Conservation (phyloP, 306 rosid genomes). For the Cucumis cinereus region DNA sequence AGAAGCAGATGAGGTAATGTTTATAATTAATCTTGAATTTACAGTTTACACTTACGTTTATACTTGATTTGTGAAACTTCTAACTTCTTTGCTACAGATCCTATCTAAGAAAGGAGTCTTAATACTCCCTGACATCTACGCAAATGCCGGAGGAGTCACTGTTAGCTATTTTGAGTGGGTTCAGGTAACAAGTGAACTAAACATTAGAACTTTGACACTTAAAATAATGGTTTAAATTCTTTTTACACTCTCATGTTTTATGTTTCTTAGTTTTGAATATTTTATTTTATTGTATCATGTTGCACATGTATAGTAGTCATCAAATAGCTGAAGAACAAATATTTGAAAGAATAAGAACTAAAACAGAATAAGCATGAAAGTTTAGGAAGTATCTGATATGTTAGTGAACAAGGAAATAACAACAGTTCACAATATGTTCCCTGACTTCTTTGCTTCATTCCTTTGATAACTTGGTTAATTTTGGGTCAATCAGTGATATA, state of each 20-base stretch:
- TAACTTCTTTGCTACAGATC: conserved; percentile 28
- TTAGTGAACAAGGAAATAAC: background rate
- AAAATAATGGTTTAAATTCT: background rate
- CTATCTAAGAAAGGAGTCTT: conserved; percentile 41
- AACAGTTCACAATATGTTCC: background rate
- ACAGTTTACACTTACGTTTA: background rate
- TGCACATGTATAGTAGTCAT: background rate
- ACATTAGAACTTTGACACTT: background rate
- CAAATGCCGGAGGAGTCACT: conserved; percentile 48
- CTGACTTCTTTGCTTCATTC: background rate
- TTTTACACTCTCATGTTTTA: background rate
- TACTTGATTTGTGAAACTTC: background rate
- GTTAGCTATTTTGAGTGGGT: conserved; percentile 59
- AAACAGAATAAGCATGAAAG: background rate
- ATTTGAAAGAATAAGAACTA: too few species aligned
- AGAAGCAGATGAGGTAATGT: conserved; percentile 43
- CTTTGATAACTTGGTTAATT: background rate
- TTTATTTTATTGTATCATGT: background rate
- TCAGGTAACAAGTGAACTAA: conserved; percentile 25
- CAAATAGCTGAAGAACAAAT: background rate
- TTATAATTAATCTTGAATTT: background rate
- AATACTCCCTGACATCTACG: conserved; percentile 40
- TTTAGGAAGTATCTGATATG: background rate
- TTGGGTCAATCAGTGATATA: too few species aligned
- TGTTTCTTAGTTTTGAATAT: background rate